A percentile compares a stretch with the other conserved stretches of the same genome.
These are phyloP conservation scores for Amauroascus verrucosus DNA, from an alignment of 2,329 filamentous ascomycete genomes.

Conservation along the genomic window DNA sequence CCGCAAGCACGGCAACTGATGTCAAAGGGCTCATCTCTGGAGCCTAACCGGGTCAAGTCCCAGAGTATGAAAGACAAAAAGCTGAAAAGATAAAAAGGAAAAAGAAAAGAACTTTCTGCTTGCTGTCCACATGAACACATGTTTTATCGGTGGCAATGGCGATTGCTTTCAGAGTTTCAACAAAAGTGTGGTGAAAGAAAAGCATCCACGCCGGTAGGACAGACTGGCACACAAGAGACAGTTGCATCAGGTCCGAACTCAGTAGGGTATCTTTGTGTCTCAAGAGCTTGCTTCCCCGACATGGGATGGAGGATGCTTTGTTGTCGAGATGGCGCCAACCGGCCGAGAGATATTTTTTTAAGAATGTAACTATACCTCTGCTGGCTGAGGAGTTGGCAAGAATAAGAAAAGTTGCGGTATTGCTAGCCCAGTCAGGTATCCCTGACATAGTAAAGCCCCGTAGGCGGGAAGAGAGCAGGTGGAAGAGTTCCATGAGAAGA, in stretches of 20 bases:
- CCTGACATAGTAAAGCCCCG: background rate
- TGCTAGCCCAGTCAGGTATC: background rate
- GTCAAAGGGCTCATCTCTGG: too few species aligned
- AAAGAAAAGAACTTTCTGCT: too few species aligned
- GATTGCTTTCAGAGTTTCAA: too few species aligned
- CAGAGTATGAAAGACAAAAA: too few species aligned
- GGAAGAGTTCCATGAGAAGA: background rate
- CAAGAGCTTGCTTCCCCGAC: background rate
- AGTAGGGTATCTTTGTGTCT: background rate
- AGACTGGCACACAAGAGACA: background rate
- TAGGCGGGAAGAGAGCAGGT: background rate
- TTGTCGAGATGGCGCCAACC: background rate
- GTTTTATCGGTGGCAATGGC: too few species aligned
- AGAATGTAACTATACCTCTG: background rate
- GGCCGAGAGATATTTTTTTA: constrained; percentile 5
- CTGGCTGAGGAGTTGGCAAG: background rate
- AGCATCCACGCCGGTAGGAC: background rate
- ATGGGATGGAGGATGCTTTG: background rate
- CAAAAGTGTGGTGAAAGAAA: too few species aligned
- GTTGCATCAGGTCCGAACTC: background rate
- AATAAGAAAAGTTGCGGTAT: background rate
- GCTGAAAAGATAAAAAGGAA: too few species aligned
- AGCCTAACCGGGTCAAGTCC: too few species aligned
- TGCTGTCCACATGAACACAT: too few species aligned
- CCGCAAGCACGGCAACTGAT: too few species aligned